Base-by-base conservation (phyloP, 129 eudicot species). In the Lactuca sativa region DNA sequence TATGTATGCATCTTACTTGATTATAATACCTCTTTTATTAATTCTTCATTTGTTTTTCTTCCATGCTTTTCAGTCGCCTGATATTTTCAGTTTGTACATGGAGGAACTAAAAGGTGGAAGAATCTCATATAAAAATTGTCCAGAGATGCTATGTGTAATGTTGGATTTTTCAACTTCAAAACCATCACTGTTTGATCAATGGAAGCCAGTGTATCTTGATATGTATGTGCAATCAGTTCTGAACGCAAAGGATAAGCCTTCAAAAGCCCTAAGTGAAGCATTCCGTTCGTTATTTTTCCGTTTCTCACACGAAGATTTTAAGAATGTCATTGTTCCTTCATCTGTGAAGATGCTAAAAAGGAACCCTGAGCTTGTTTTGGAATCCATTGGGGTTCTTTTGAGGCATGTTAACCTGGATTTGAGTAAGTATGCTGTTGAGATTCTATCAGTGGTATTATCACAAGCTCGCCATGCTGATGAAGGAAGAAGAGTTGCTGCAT, bases 391-490 rank as follows among this genome's bases (percentile, higher is more conserved):
- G 54, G 80, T 95, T 66, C 91, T 95, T 61, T 71, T 95, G 79
- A 73, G 81, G 66, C 70, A 82, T 55, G 86, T 81, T 74, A 85
- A 70, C 70, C 79, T 95, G 64, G 99, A 95, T 82, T 73, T 90
- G 68, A 95, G 99, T 54, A 95, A 90, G 81, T 95, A 95, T 67
- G 83, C 85, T 4, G 71, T 63, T 13, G 99, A 95, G 74, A 78
- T 90, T 68, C 90, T 95, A 32, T 73, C 88, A 17, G 97, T 84
- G 68, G 88, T 95, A 59, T 75, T 81, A 70, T 57, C 89, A 36
- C 99, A 95, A 66, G 99, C 95, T 79, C 88, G 99, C 64, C 99
- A 95, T 81, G 91, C 88, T 3, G 99, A 95, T 66, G 99, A 95
- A 82, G 84, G 77, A 64, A 82, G 99, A 77, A 82, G 96, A 76